A percentile compares a stretch with the other conserved stretches of the same genome.
These are phyloP conservation scores for Colletotrichum coccodes DNA, from an alignment of 2,329 filamentous ascomycete genomes.

Conservation along the genomic window DNA sequence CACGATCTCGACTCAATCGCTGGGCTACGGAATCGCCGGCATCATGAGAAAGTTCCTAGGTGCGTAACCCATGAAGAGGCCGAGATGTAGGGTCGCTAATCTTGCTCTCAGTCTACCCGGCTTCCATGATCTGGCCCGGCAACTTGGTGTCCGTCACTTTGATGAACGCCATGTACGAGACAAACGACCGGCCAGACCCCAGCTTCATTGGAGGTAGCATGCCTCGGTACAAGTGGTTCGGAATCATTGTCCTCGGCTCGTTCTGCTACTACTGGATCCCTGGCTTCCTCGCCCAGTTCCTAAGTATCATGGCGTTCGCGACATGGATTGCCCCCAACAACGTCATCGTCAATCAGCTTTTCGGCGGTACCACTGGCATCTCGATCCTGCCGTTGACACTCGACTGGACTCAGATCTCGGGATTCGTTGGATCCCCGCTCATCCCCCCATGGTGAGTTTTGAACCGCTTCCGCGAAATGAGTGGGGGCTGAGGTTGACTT, in stretches of 20 bases:
- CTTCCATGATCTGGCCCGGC: constrained; percentile 80
- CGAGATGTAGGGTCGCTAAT: not conserved
- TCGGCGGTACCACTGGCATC: constrained; percentile 75
- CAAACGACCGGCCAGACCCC: constrained; percentile 58
- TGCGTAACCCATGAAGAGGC: constrained; percentile 41
- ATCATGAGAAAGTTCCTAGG: constrained; percentile 73
- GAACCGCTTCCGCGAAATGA: too few relatives aligned
- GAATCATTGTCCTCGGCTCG: constrained; percentile 63
- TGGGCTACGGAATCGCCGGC: constrained; percentile 76
- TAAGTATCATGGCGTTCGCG: constrained; percentile 76
- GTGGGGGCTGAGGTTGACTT: not conserved
- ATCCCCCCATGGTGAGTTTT: constrained; percentile 73
- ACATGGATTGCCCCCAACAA: constrained; percentile 79
- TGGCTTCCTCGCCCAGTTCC: constrained; percentile 74
- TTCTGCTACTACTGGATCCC: constrained; percentile 78
- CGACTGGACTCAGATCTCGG: constrained; percentile 80
- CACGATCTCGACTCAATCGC: constrained; percentile 74
- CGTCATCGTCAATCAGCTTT: constrained; percentile 76
- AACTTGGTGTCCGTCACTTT: constrained; percentile 74
- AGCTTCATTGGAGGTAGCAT: constrained; percentile 71
- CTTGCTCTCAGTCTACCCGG: constrained; percentile 61
- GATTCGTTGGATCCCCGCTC: constrained; percentile 74
- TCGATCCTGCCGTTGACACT: constrained; percentile 78
- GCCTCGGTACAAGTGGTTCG: constrained; percentile 73
- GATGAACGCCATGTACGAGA: constrained; percentile 79